Evolutionary conservation across 192 early-diverging fungal species (phyloP), one percentile per base, ranked within the genome.

Genomic region (Cladochytrium replicatum): DNA sequence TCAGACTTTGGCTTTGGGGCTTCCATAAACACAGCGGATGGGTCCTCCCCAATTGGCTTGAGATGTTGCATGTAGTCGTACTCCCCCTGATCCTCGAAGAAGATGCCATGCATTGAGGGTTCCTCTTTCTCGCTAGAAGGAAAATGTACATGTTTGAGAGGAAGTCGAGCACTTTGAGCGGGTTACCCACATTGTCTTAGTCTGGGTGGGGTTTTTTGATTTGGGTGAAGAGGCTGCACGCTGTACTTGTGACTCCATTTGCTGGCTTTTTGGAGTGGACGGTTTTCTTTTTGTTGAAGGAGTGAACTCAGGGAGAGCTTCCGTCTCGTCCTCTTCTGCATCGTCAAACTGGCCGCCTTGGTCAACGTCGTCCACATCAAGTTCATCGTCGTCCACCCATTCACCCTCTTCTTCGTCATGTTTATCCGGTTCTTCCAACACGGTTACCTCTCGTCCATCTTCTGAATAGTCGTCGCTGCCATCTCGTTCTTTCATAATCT

Each of bases 11-110:
- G 32, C 42, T 60, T 30, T 38, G 50, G 52, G 31, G 87, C 77
- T 46, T 85, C 80, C 42, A 99, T 55, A 40, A 89, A 80, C 32
- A 94, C 81, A 21, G 84, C 89, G n/a, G 69, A 76, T 22, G 84
- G 70, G 9, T 68, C 66, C 27, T 55, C 64, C 15, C 93, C 93
- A 17, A 97, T 88, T 25, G 69, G 60, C 31, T 81, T 82, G 59
- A 99, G 72, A 49, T 99, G 93, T 71, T 95, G 77, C 48, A 83
- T 77, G 66, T 99, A 98, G 64, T 99, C 87, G 64, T 97, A 99
- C 2, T 56, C 58, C 29, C 88, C 74, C 44, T 77, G 70, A 63
- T 99, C 91, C 50, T 87, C 85, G 61, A 87, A 89, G 50, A 86
- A 90, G 32, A 95, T 72, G 48, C 96, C 93, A 52, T 89, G 85